Evolutionary conservation across 176 grass and related monocot genomes (phyloP).

Genomic region (Carex cristatella): DNA sequence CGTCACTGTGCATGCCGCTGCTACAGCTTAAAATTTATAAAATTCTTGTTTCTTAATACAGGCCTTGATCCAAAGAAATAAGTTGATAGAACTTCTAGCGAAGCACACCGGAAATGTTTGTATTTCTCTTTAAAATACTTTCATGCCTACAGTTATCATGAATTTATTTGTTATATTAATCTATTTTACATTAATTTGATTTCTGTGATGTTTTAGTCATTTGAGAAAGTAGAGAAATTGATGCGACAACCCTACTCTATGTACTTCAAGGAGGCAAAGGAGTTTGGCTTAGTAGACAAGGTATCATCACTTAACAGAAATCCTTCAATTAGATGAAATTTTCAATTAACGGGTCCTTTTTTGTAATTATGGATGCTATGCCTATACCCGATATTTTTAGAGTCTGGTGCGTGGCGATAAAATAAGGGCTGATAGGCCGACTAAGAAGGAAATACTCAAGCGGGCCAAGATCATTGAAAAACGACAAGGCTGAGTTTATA

Average conservation of each 20-base stretch:
- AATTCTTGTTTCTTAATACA: constrained; percentile 29
- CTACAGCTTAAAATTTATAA: background rate
- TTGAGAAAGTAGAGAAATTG: constrained; percentile 64
- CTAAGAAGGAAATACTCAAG: constrained; percentile 55
- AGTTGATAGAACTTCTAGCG: constrained; percentile 65
- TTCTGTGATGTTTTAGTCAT: constrained; percentile 36
- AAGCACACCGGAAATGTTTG: constrained; percentile 97
- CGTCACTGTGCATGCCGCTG: too few species aligned
- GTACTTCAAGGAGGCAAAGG: constrained; percentile 70
- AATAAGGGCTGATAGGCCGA: constrained; percentile 56
- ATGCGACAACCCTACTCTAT: constrained; percentile 74
- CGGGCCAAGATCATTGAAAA: constrained; percentile 45
- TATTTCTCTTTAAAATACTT: constrained; percentile 15
- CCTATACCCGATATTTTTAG: constrained; percentile 37
- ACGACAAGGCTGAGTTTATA: constrained; percentile 36
- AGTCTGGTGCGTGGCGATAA: constrained; percentile 68
- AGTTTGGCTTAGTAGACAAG: constrained; percentile 97
- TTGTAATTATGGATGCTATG: constrained; percentile 12
- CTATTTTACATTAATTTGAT: constrained; percentile 15
- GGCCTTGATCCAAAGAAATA: constrained; percentile 74
- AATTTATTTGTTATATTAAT: constrained; percentile 9
- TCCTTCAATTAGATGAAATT: background rate
- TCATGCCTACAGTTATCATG: constrained; percentile 5
- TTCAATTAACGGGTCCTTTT: background rate
- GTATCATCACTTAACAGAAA: constrained; percentile 40